A percentile compares a stretch with the other conserved stretches of the same genome.
Evolutionary conservation across 1,284 basidiomycete species (phyloP).

Genomic region (Rhodotorula mucilaginosa): DNA sequence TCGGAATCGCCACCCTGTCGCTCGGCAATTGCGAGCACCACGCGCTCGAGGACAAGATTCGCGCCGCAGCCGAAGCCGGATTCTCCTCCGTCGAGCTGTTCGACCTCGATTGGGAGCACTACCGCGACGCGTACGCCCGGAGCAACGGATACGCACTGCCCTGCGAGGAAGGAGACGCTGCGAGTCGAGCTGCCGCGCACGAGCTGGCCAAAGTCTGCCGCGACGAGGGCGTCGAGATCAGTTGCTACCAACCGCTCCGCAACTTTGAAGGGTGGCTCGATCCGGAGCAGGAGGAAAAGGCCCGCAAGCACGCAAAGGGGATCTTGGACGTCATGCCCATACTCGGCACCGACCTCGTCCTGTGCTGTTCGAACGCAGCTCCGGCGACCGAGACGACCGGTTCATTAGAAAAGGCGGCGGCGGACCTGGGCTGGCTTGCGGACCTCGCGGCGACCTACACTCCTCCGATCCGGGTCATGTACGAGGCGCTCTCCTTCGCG

Average conservation of each 20-base stretch:
- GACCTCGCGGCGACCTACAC: slow-evolving; percentile 40
- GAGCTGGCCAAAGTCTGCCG: slow-evolving; percentile 43
- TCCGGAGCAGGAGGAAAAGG: slow-evolving; percentile 22
- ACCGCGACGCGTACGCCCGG: slow-evolving; percentile 38
- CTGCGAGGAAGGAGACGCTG: slow-evolving; percentile 28
- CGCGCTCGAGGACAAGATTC: slow-evolving; percentile 45
- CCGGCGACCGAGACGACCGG: slow-evolving; percentile 41
- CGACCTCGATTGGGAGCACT: slow-evolving; percentile 47
- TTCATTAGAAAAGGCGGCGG: slow-evolving; percentile 41
- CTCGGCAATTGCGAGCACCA: slow-evolving; percentile 42
- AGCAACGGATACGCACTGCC: slow-evolving; percentile 22
- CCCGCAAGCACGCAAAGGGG: slow-evolving; percentile 38
- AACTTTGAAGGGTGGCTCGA: slow-evolving; percentile 48
- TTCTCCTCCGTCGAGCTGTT: slow-evolving; percentile 49
- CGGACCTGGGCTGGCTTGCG: slow-evolving; percentile 44
- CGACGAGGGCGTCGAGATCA: slow-evolving; percentile 44
- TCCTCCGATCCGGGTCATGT: slow-evolving; percentile 39
- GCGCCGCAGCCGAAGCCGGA: slow-evolving; percentile 44
- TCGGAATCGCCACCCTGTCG: slow-evolving; percentile 38
- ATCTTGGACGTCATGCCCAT: slow-evolving; percentile 39
- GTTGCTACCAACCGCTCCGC: slow-evolving; percentile 49
- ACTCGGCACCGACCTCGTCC: slow-evolving; percentile 39
- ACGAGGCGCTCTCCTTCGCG: slow-evolving; percentile 40
- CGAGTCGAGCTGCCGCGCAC: slow-evolving; percentile 43
- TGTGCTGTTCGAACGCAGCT: slow-evolving; percentile 38